A percentile compares a stretch with the other conserved stretches of the same genome.
These are phyloP conservation scores for Candida gigantensis DNA, from an alignment of 1,139 yeast species.

Conservation along the genomic window DNA sequence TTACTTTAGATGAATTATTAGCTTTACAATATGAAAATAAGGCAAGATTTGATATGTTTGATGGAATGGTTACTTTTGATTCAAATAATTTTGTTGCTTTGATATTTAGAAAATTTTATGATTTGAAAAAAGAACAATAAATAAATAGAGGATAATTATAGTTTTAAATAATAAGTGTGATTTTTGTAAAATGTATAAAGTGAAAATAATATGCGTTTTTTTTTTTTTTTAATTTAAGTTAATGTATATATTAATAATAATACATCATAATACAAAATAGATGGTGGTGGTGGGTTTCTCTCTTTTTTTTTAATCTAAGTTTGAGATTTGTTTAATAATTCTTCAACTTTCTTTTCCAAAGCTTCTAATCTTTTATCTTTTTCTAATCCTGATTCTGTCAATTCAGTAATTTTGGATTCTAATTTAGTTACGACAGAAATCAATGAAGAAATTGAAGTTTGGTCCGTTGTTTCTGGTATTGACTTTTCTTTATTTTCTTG, in stretches of 20 bases:
- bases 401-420: slow-evolving; percentile 53
- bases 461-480: slow-evolving; percentile 16
- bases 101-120: slow-evolving; percentile 74
- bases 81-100: slow-evolving; percentile 65
- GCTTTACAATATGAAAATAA: slow-evolving; percentile 65
- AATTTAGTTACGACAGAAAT: slow-evolving; percentile 56
- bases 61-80: slow-evolving; percentile 66
- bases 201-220: too few relatives aligned
- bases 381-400: slow-evolving; percentile 55
- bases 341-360: slow-evolving; percentile 45
- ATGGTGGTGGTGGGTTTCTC: too few relatives aligned
- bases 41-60: slow-evolving; percentile 54
- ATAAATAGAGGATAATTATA: too few relatives aligned
- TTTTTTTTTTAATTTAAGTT: slow-evolving; percentile 4
- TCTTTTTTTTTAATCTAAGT: slow-evolving; percentile 1
- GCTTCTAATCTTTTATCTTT: slow-evolving; percentile 60
- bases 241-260: too few relatives aligned
- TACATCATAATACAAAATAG: too few relatives aligned
- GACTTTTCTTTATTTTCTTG: slow-evolving; percentile 14
- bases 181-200: too few relatives aligned
- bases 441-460: slow-evolving; percentile 67
- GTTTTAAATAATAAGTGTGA: too few relatives aligned
- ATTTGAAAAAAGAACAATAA: slow-evolving; percentile 29
- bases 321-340: slow-evolving; percentile 30
- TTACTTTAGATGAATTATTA: slow-evolving; percentile 69